phyloP scores from a whole-genome alignment of 441 rosid species.

The Croton setiger region DNA sequence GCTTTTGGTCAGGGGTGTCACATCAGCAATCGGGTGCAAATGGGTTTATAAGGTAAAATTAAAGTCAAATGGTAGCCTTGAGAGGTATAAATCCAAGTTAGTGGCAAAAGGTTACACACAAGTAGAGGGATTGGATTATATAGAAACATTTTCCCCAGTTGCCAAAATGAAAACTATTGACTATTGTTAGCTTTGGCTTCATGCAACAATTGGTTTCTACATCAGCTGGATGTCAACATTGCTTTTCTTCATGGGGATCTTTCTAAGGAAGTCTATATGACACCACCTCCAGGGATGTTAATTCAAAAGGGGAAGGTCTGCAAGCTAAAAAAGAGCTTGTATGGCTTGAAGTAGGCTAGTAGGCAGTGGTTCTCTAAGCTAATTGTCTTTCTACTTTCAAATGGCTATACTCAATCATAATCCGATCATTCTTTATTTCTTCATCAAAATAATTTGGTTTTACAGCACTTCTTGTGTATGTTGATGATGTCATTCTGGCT shows the following conservation, averaged over 20 bases:
- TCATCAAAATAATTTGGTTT: accelerated
- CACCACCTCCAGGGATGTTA: not conserved
- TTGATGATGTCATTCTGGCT: too few species aligned
- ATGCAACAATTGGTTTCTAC: not conserved
- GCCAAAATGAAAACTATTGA: not conserved
- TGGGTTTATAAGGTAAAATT: not conserved
- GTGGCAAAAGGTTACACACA: not conserved
- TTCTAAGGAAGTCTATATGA: not conserved
- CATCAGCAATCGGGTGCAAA: not conserved
- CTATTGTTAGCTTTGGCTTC: not conserved
- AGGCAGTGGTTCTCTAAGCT: not conserved
- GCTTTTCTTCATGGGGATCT: not conserved
- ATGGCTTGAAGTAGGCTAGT: not conserved
- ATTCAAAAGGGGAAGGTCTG: not conserved
- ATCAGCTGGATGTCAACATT: not conserved
- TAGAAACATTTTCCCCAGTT: not conserved
- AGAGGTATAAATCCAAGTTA: too few species aligned
- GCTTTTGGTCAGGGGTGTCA: too few species aligned
- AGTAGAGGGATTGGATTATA: not conserved
- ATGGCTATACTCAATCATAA: not conserved
- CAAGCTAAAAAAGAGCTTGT: not conserved
- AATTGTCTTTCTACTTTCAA: too few species aligned
- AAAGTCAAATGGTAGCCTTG: not conserved
- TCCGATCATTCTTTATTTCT: not conserved
- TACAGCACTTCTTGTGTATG: not conserved